Base-by-base conservation (phyloP, 768 basidiomycete species). In the Pulveroboletus ravenelii region DNA sequence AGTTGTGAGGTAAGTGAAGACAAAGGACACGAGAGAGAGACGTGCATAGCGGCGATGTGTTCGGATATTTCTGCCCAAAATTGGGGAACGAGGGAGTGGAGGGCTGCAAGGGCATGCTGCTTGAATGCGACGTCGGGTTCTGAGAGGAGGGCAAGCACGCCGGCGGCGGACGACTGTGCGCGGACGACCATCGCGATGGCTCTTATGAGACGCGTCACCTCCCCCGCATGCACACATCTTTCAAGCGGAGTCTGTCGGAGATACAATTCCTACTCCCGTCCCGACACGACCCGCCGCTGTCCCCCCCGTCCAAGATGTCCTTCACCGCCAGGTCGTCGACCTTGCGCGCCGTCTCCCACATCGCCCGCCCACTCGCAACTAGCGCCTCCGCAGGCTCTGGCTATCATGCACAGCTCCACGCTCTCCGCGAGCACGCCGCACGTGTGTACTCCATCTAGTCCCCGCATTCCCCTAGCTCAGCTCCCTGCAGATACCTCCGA, bases 31-130 rank as follows among this genome's bases (percentile, higher is more conserved):
- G 32, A 52, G 55, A 34, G 55, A 34, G 45, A 52, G 43, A 74
- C 90, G 61, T 67, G 91, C 94, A 98, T 93, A 52, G 84, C 73
- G 31, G 87, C 80, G 61, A 97, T 86, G 65, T 89, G 83, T 70
- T 99, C 96, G 59, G 92, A 93, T 62, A 98, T 95, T 77, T 99
- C 96, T 41, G 95, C 87, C 96, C 96, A 99, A 70, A 97, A 98
- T 61, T 89, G 86, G 35, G 93, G 83, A 7, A 98, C 92, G 40
- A 97, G 80, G 14, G 80, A 73, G 62, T 83, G 87, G 47, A 99
- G 78, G 40, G 85, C 79, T 44, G 81, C 81, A 60, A 99, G 82
- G 20, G 96, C 96, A 76, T 96, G 89, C 61, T 90, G 84, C 64
- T 93, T 91, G 67, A 98, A 86, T 37, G 87, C 73, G 25, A 83